These are phyloP conservation scores for Didymella exigua DNA, from an alignment of 2,329 filamentous ascomycete genomes.

Conservation along the genomic window DNA sequence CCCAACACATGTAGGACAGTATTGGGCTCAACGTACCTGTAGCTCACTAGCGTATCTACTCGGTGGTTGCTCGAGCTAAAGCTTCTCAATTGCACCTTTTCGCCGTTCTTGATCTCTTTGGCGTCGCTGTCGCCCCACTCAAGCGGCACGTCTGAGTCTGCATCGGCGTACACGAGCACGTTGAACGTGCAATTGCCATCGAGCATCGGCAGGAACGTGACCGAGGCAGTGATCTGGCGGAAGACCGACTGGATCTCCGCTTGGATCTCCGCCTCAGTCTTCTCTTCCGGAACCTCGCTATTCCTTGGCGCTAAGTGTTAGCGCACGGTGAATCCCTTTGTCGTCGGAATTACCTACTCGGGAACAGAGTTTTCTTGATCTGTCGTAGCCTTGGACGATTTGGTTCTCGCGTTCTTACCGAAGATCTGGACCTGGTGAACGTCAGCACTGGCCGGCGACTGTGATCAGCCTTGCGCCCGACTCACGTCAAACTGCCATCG, in stretches of 20 bases:
- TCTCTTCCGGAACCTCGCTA: conserved; percentile 60
- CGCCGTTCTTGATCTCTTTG: conserved; percentile 92
- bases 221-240: conserved; percentile 95
- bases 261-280: conserved; percentile 93
- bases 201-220: conserved; percentile 94
- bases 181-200: conserved; percentile 98
- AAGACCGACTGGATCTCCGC: conserved; percentile 96
- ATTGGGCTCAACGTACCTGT: conserved; percentile 58
- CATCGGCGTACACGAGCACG: conserved; percentile 95
- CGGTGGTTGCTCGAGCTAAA: conserved; percentile 95
- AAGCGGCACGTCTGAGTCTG: conserved; percentile 92
- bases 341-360: conserved; percentile 51
- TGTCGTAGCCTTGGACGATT: conserved; percentile 55
- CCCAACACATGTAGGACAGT: conserved; percentile 17
- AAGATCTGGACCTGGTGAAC: conserved; percentile 62
- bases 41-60: conserved; percentile 95
- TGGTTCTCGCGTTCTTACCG: conserved; percentile 57
- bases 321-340: background rate
- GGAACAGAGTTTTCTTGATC: conserved; percentile 74
- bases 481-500: conserved; percentile 95
- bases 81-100: conserved; percentile 92
- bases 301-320: conserved; percentile 33
- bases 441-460: conserved; percentile 27
- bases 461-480: conserved; percentile 34
- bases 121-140: conserved; percentile 99